A percentile compares a stretch with the other conserved stretches of the same genome.
Conservation (phyloP, 176 grass and related monocot genomes). For the Oropetium thomaeum region DNA sequence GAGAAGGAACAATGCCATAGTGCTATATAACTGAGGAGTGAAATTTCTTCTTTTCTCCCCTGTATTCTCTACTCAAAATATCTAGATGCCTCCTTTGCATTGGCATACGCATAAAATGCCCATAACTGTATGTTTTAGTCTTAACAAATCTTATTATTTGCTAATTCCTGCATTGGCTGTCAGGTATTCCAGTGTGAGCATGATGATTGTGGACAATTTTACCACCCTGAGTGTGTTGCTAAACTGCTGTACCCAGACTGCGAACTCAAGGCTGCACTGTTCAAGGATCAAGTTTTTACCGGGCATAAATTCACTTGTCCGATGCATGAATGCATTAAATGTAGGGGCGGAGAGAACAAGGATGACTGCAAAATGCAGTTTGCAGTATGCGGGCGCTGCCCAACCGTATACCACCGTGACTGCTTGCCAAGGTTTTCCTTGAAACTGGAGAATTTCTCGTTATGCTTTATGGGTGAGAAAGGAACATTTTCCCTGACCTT, state of each 20-base stretch:
- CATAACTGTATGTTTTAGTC: background rate
- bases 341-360: constrained; percentile 49
- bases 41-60: too few species aligned
- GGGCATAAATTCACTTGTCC: constrained; percentile 59
- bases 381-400: constrained; percentile 77
- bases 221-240: constrained; percentile 69
- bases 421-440: constrained; percentile 71
- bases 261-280: constrained; percentile 6
- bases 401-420: constrained; percentile 59
- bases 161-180: constrained; percentile 8
- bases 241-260: constrained; percentile 36
- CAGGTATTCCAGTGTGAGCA: constrained; percentile 69
- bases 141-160: constrained; percentile 2
- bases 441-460: too few species aligned
- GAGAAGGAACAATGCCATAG: too few species aligned
- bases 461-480: too few species aligned
- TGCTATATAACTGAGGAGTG: too few species aligned
- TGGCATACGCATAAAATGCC: too few species aligned
- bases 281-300: constrained; percentile 35
- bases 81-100: too few species aligned
- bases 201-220: constrained; percentile 62
- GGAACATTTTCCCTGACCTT: background rate
- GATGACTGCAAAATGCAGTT: constrained; percentile 46
- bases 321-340: constrained; percentile 56
- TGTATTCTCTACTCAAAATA: too few species aligned